phyloP scores from a whole-genome alignment of 2,329 filamentous ascomycete genomes.

The Dendryphion nanum region DNA sequence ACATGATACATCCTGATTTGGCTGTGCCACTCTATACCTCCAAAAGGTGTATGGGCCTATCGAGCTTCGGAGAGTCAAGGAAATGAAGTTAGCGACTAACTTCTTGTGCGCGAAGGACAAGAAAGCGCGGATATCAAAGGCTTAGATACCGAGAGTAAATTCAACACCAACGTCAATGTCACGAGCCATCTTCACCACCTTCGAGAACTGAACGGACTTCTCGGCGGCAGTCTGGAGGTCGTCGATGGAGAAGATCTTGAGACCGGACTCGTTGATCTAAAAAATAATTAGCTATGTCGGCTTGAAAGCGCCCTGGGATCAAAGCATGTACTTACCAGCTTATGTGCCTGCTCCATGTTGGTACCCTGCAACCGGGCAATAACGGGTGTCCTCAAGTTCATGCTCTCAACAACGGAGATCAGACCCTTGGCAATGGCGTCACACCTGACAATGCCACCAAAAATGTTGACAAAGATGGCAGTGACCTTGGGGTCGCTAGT shows the following conservation, averaged over 20 bases:
- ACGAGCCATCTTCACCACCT: constrained; percentile 97
- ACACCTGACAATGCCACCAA: constrained; percentile 97
- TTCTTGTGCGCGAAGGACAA: too few relatives aligned
- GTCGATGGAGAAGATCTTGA: constrained; percentile 99
- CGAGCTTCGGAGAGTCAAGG: not conserved
- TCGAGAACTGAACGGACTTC: constrained; percentile 98
- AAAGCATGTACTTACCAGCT: constrained; percentile 56
- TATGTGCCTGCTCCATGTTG: constrained; percentile 93
- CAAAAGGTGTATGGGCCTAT: too few relatives aligned
- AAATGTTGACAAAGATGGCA: constrained; percentile 99
- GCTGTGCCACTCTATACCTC: too few relatives aligned
- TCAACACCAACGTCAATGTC: constrained; percentile 92
- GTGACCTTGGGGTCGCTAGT: constrained; percentile 97
- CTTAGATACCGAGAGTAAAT: constrained; percentile 69
- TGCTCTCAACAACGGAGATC: constrained; percentile 89
- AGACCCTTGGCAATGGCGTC: constrained; percentile 96
- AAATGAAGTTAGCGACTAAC: too few relatives aligned
- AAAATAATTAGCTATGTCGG: not conserved
- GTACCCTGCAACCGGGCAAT: constrained; percentile 97
- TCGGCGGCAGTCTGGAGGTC: constrained; percentile 96
- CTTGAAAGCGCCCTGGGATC: not conserved
- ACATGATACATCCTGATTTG: too few relatives aligned
- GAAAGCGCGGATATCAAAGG: too few relatives aligned
- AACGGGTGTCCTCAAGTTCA: constrained; percentile 95
- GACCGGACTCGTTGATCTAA: constrained; percentile 88